These are phyloP conservation scores for Microbotryum silenes-acaulis DNA, from an alignment of 1,284 basidiomycete genomes.

Conservation along the genomic window DNA sequence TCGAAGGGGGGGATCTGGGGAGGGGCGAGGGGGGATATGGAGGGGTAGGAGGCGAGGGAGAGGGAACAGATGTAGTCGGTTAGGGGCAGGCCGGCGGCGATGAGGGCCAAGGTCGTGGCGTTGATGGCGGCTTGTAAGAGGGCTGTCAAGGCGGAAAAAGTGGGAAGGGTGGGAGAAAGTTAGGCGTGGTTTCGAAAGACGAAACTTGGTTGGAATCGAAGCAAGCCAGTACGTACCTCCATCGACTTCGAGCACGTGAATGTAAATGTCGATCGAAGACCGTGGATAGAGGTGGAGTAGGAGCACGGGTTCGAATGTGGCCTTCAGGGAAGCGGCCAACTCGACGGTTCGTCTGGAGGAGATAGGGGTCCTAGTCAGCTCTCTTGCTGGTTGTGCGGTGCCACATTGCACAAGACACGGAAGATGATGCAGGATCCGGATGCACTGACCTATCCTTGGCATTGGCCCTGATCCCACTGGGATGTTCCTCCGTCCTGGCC, in stretches of 20 bases:
- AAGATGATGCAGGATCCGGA: no score
- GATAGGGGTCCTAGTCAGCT: background rate
- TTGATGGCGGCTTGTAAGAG: conserved; percentile 91
- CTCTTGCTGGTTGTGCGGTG: conserved; percentile 1
- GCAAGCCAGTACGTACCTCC: conserved; percentile 48
- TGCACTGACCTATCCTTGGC: conserved; percentile 63
- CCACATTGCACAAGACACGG: no score
- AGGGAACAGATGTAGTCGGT: conserved; percentile 83
- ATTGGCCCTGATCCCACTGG: conserved; percentile 50
- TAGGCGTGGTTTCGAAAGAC: background rate
- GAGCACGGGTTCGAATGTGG: conserved; percentile 91
- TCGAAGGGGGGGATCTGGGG: conserved; percentile 27
- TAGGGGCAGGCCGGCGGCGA: conserved; percentile 82
- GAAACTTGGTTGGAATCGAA: background rate
- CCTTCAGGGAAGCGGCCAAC: conserved; percentile 74
- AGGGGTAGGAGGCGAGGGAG: conserved; percentile 61
- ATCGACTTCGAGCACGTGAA: conserved; percentile 88
- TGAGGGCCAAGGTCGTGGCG: conserved; percentile 82
- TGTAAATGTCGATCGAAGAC: conserved; percentile 84
- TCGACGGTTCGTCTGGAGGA: conserved; percentile 70
- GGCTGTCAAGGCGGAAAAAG: conserved; percentile 42
- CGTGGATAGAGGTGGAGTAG: conserved; percentile 86
- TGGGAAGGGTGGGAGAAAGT: background rate
- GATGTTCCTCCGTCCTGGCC: conserved; percentile 57
- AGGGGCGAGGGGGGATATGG: conserved; percentile 20